Evolutionary conservation across 192 early-diverging fungal genomes (phyloP), one percentile per base, ranked within the genome.

Genomic region (Backusella mclennaniae): DNA sequence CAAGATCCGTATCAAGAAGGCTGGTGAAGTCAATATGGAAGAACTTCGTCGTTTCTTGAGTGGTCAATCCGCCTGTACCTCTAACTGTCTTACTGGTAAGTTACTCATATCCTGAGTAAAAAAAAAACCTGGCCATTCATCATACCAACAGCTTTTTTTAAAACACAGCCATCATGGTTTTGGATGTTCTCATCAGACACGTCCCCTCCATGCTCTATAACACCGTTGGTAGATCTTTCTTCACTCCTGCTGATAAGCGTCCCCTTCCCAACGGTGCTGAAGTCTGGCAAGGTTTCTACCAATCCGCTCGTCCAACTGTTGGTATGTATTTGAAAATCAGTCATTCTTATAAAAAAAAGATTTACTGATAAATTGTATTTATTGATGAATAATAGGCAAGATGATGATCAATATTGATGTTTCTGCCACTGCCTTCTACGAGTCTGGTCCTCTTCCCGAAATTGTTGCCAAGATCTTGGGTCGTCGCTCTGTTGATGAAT

Each of bases 271-370:
- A 95, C 66, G 95, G 96, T 17, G 88, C 92, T 26, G 94, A 97
- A 86, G 89, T 96, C 6, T 97, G 96, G 96, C 91, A 92, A 78
- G 97, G 97, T 17, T 96, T 94, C 79, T 96, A 96, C 75, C 95
- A 97, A 69, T 94, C 93, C 36, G 89, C 96, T 38, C 87, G 93
- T 9, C 95, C 96, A 6, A 86, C 92, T 29, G 41, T 78, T n/a
- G 94, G 94, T 80, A 85, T 82, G 44, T 31, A 33, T 33, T 33
- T 33, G 33, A 33, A 33, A 33, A 33, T 2, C 33, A 33, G 0
- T 3, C 33, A 33, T 3, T 33, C 33, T 33, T 2, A 33, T 33
- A 33, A 3, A 33, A 33, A 33, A 33, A 33, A 14, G 0, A 12
- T 17, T 0, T 17, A 49, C 19, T 49, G 1, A 49, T n/a, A 49